Evolutionary conservation across 2,329 filamentous ascomycete species (phyloP).

Genomic region (Monilinia aucupariae): DNA sequence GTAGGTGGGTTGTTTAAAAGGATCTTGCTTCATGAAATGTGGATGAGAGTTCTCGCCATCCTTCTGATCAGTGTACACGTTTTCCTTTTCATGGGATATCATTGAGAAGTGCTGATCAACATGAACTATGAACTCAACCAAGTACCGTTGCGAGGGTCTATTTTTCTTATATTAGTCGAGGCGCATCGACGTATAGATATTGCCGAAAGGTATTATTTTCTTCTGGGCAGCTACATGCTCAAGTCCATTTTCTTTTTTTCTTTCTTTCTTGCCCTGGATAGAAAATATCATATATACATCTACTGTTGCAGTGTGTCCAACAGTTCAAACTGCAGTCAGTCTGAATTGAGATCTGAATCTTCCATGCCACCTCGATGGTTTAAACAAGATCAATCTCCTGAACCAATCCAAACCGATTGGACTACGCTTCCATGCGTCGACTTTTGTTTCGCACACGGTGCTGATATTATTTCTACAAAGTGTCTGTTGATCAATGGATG

Average conservation of each 20-base stretch:
- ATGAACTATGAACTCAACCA: too few species aligned
- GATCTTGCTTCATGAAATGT: not conserved
- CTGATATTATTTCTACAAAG: too few species aligned
- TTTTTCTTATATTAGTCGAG: not conserved
- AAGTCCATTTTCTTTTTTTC: too few species aligned
- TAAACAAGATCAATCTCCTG: too few species aligned
- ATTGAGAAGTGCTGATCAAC: not conserved
- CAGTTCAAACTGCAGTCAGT: too few species aligned
- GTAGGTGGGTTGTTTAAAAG: not conserved
- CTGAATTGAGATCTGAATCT: not conserved
- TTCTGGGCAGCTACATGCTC: not conserved
- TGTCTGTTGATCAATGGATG: not conserved
- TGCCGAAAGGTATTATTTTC: not conserved
- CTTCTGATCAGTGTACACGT: not conserved
- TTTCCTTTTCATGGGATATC: not conserved
- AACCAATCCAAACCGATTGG: too few species aligned
- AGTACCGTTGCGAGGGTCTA: not conserved
- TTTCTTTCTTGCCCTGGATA: not conserved
- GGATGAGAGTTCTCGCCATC: not conserved
- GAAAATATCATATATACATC: not conserved
- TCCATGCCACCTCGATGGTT: not conserved
- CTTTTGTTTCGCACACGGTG: conserved; percentile 19
- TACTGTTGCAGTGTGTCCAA: too few species aligned
- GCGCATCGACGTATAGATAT: not conserved
- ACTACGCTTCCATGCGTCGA: too few species aligned